Base-by-base conservation (phyloP, 1,139 yeast species). In the Yamadazyma conglobata region DNA sequence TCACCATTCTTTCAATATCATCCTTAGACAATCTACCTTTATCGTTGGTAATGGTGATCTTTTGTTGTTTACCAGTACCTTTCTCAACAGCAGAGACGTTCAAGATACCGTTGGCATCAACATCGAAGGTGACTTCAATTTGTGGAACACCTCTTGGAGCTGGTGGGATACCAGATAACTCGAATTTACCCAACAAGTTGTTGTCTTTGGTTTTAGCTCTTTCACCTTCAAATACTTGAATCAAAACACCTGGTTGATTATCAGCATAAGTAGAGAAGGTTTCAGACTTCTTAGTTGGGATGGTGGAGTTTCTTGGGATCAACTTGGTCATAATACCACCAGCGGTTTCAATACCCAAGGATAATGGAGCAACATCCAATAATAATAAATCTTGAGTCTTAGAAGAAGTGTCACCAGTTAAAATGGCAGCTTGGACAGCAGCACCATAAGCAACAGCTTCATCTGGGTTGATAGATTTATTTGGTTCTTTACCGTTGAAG, bases 101-200 rank as follows among this genome's bases (percentile, higher is more conserved):
- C 70, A 87, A 73, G 56, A 87, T 87, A 69, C 96, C 96, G 57
- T 87, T 87, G 37, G 96, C 95, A 59, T 87, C 96, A 49, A 88
- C 70, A 51, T 86, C 93, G 56, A 87, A 87, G 28, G 95, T 86
- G 43, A 87, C 96, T 69, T 87, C 96, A 54, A 88, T 84, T 70
- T 87, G 96, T 47, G 96, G 96, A 37, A 82, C 88, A 63, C 97
- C 97, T 71, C 96, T 85, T 65, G 96, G 96, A 27, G 96, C 94
- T 38, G 96, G 95, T 52, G 97, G 96, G 45, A 89, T 88, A 53
- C 95, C 95, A 30, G 87, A 72, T 50, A 89, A 77, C 60, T 89
- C 96, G 54, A 89, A 89, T 68, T 88, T 87, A 64, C 96, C 97
- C 50, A 89, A 77, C 57, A 82, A 70, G 71, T 89, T 89, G 73